Base-by-base conservation (phyloP, 73 alveolate genomes). In the Tetrahymena thermophila region DNA sequence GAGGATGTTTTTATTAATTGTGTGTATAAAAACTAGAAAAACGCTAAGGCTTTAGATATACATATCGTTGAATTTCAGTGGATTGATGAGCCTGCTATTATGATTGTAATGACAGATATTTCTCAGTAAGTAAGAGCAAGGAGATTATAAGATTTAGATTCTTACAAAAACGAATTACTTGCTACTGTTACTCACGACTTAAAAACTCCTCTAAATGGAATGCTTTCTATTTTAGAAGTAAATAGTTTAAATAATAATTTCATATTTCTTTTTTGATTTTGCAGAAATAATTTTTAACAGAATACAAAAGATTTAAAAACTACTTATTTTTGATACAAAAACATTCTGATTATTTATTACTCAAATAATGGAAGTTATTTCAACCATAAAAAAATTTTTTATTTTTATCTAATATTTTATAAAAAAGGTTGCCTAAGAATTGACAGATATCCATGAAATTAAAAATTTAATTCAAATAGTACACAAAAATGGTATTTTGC, bases 151-250 rank as follows among this genome's bases (percentile, higher is more conserved):
- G 56, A 93, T 16, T 19, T 42, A 43, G 83, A 93, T 43, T 42
- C 44, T 0, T 38, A 42, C 17, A 93, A 43, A 89, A 94, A 95
- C 37, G 55, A 95, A 16, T 35, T 95, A 34, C 85, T 95, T 10
- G 97, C 97, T 23, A 89, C 97, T 35, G 95, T 95, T 8, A 85
- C 94, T 95, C 97, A 95, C 55, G 97, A 95, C 56, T 95, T 95
- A 56, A 95, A 95, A 31, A 95, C 97, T 23, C 97, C 97, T 34
- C 93, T 95, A 19, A 95, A 95, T 93, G 97, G 97, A 85, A 95
- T 95, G 37, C 42, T 89, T 34, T 42, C 97, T 11, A 95, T 95
- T 34, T 43, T 95, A 34, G 97, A 95, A 34, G 89, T 71, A 71
- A 57, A 37, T 37, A 2, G 42, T 6, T 37, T 37, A 37, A 37